Base-by-base conservation (phyloP, 1,284 basidiomycete genomes). In the Meira miltonrushii region DNA sequence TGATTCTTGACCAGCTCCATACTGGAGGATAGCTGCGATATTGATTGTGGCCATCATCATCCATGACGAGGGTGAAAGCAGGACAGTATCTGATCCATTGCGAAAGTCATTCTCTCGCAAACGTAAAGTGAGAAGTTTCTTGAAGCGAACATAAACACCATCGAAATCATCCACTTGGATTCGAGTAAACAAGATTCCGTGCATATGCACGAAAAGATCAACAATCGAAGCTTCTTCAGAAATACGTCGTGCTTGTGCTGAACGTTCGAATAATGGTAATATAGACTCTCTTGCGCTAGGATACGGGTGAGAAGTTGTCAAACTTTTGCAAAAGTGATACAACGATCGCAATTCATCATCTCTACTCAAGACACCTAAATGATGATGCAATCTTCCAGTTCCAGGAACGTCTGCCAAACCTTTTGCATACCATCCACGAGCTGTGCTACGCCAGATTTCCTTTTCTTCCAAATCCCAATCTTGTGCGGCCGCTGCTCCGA, bases 101-200 rank as follows among this genome's bases (percentile, higher is more conserved):
- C 81, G 28, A 8, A 33, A 33, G 15, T 37, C 41, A 21, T 25
- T 41, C 37, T 37, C 39, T 4, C 59, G 61, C 52, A 28, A 54
- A 17, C 39, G 53, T 33, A 33, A 33, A 33, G 28, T 33, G 28
- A 33, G 28, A 33, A 33, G 28, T 77, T 93, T 90, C 61, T 92
- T 83, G 75, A 95, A 89, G 33, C 90, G 87, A 1, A 87, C 87
- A 50, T 92, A 85, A 0, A 88, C 87, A 0, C 86, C 82, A 43
- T 84, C 81, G 73, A 97, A 97, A 77, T 92, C 88, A 78, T 98
- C 93, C 19, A 97, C 85, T 68, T 94, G 85, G 64, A 95, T 89
- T 65, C 88, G 88, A 10, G 93, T 96, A 80, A 96, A 94, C 1
- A 98, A 83, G 88, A 95, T 90, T 25, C 93, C 93, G 66, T 97